Conservation (phyloP, 1,284 basidiomycete species). For the Marasmius tenuissimus region DNA sequence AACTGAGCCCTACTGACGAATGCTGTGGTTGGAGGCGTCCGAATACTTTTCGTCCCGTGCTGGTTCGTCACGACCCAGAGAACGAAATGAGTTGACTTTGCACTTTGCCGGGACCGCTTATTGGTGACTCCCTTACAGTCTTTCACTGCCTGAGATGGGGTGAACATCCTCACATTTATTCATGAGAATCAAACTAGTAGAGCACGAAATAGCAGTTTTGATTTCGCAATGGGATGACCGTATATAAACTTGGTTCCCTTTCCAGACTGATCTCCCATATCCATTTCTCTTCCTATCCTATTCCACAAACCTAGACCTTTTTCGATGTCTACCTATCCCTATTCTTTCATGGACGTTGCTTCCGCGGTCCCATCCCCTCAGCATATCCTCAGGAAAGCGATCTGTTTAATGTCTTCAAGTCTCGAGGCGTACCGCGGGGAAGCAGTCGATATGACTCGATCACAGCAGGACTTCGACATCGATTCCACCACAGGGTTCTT, state of each 20-base stretch:
- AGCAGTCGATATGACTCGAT: constrained; percentile 22
- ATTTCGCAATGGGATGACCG: background rate
- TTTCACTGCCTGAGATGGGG: background rate
- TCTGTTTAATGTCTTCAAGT: constrained; percentile 27
- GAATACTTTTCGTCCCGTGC: background rate
- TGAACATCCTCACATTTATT: background rate
- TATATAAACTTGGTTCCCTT: background rate
- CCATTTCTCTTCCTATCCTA: background rate
- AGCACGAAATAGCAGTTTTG: background rate
- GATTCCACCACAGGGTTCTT: constrained; percentile 85
- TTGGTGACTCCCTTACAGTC: background rate
- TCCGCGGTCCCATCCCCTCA: constrained; percentile 37
- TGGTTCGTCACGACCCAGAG: background rate
- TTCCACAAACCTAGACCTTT: background rate
- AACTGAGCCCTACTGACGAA: too few species aligned
- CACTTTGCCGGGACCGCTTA: background rate
- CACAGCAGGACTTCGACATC: constrained; percentile 65
- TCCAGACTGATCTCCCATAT: background rate
- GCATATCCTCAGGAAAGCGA: constrained; percentile 29
- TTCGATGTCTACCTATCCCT: background rate
- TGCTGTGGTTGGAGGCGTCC: too few species aligned
- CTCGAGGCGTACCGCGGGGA: constrained; percentile 18
- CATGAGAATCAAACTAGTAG: background rate
- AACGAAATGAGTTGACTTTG: background rate
- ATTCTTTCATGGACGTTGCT: background rate